phyloP scores from a whole-genome alignment of 768 basidiomycete species.

The Hirschioporus abietinus region DNA sequence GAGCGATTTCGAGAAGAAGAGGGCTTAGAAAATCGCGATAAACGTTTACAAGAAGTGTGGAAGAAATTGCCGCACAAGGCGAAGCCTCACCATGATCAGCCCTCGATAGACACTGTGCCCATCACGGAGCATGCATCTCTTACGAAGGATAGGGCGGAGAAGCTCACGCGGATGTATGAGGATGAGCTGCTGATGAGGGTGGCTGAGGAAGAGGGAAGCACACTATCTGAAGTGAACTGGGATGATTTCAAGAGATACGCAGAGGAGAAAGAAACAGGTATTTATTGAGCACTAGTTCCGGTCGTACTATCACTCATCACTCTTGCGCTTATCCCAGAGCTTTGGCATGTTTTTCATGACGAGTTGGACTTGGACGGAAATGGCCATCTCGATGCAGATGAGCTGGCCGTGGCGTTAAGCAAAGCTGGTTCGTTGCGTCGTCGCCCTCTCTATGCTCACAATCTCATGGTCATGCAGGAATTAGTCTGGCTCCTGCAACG shows the following conservation, averaged over 20 bases:
- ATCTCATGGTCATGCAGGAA: constrained; percentile 41
- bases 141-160: constrained; percentile 51
- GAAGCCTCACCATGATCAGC: constrained; percentile 21
- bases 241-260: constrained; percentile 70
- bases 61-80: constrained; percentile 39
- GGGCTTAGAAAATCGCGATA: constrained; percentile 55
- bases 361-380: constrained; percentile 89
- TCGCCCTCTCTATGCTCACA: constrained; percentile 8
- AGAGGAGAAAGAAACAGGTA: constrained; percentile 76
- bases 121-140: constrained; percentile 23
- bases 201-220: constrained; percentile 27
- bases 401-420: constrained; percentile 54
- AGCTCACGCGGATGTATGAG: constrained; percentile 67
- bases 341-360: constrained; percentile 89
- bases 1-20: constrained; percentile 61
- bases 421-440: constrained; percentile 55
- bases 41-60: constrained; percentile 61
- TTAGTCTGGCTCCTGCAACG: constrained; percentile 62
- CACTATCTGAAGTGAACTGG: constrained; percentile 50
- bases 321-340: constrained; percentile 41
- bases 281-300: constrained; percentile 20
- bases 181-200: constrained; percentile 64
- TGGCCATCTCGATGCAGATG: constrained; percentile 67
- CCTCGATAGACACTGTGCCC: constrained; percentile 13
- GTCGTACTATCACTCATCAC: constrained; percentile 3